These are phyloP conservation scores for Trichosanthes truncata DNA, from an alignment of 306 rosid species.

Conservation along the genomic window DNA sequence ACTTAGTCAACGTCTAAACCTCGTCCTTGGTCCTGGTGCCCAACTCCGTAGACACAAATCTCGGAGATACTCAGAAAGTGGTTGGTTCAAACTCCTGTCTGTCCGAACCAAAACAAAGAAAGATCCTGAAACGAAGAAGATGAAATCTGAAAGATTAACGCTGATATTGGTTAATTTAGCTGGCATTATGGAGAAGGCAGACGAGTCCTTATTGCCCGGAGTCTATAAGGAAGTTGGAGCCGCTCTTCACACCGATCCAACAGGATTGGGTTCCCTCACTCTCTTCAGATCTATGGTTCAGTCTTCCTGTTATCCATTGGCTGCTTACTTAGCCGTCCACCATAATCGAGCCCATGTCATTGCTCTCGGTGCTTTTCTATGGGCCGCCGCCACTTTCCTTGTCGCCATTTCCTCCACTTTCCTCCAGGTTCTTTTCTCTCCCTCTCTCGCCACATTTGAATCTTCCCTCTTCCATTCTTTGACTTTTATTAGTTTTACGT, in stretches of 20 bases:
- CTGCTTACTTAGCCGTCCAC: constrained; percentile 59
- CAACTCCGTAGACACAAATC: too few relatives aligned
- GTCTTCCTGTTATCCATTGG: constrained; percentile 77
- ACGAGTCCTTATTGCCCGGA: constrained; percentile 78
- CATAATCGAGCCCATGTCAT: constrained; percentile 67
- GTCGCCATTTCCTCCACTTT: constrained; percentile 50
- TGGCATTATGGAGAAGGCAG: constrained; percentile 85
- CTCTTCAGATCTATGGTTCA: constrained; percentile 67
- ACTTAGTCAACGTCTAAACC: neutral
- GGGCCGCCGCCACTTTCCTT: constrained; percentile 90
- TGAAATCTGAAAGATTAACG: too few relatives aligned
- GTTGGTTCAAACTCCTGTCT: too few relatives aligned
- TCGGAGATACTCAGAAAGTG: too few relatives aligned
- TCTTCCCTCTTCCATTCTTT: too few relatives aligned
- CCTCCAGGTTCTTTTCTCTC: constrained; percentile 24
- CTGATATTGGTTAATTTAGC: constrained; percentile 36
- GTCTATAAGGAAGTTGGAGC: constrained; percentile 91
- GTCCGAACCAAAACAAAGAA: too few relatives aligned
- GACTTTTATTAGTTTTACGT: too few relatives aligned
- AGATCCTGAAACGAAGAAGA: too few relatives aligned
- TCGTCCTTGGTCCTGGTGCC: neutral
- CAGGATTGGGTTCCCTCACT: constrained; percentile 83
- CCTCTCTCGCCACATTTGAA: too few relatives aligned
- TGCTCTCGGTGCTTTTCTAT: constrained; percentile 66
- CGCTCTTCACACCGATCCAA: constrained; percentile 72